Conservation (phyloP, 176 grass and related monocot genomes). For the Musa schizocarpa region DNA sequence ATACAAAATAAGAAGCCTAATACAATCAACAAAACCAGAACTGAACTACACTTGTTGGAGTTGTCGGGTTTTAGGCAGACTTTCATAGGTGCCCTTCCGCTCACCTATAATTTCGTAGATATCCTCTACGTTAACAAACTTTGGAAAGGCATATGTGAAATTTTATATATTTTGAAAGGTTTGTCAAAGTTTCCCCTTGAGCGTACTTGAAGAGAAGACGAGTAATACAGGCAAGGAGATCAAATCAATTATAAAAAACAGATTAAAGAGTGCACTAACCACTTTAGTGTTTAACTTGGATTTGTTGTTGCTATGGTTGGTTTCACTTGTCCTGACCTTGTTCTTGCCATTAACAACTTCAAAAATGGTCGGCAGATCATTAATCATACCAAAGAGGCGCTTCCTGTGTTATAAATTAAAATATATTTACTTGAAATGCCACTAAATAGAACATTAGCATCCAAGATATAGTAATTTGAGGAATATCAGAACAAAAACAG, state of each 20-base stretch:
- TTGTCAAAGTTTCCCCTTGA: too few relatives aligned
- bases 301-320: conserved; percentile 67
- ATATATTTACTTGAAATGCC: background rate
- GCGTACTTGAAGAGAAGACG: background rate
- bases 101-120: too few relatives aligned
- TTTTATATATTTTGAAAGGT: too few relatives aligned
- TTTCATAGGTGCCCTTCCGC: too few relatives aligned
- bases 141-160: too few relatives aligned
- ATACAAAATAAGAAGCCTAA: background rate
- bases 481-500: background rate
- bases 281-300: conserved; percentile 64
- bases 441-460: background rate
- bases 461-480: background rate
- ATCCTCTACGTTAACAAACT: background rate
- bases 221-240: background rate
- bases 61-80: too few relatives aligned
- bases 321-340: conserved; percentile 41
- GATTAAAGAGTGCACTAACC: conserved; percentile 26
- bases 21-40: background rate
- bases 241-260: background rate
- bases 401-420: conserved; percentile 38
- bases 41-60: background rate
- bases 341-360: conserved; percentile 76
- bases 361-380: conserved; percentile 69
- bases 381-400: conserved; percentile 85